A percentile compares a stretch with the other conserved stretches of the same genome.
phyloP scores from a whole-genome alignment of 495 filamentous ascomycete genomes.

The Xylaria castorea region DNA sequence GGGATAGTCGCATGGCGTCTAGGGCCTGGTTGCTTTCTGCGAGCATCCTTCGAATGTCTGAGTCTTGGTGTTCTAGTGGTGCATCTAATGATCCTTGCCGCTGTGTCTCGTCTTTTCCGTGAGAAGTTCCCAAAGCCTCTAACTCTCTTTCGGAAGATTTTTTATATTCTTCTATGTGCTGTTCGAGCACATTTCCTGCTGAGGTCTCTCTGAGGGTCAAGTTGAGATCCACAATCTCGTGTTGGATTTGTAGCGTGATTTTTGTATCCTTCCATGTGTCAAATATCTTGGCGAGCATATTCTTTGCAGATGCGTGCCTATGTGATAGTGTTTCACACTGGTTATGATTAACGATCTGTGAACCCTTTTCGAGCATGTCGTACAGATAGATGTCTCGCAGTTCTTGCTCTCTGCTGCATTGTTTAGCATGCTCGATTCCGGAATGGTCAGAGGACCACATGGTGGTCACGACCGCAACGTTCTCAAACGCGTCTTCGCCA shows the following conservation, averaged over 20 bases:
- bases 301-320: conserved; percentile 1
- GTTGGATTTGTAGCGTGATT: conserved; percentile 26
- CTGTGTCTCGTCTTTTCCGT: neutral
- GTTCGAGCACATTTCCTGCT: conserved; percentile 11
- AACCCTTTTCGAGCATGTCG: conserved; percentile 18
- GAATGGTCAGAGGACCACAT: conserved; percentile 22
- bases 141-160: neutral
- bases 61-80: too few species aligned
- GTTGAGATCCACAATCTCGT: conserved; percentile 31
- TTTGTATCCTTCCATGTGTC: conserved; percentile 4
- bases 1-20: neutral
- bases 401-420: conserved; percentile 20
- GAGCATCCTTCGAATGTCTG: neutral
- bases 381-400: conserved; percentile 13
- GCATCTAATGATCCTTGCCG: neutral
- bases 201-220: conserved; percentile 25
- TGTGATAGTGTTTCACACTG: neutral
- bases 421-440: conserved; percentile 3
- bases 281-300: neutral
- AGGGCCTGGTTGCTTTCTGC: conserved; percentile 12
- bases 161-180: neutral
- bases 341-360: neutral
- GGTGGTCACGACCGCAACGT: conserved; percentile 33
- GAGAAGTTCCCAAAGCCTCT: neutral
- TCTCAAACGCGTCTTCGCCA: conserved; percentile 43